Base-by-base conservation (phyloP, 2,329 filamentous ascomycete species). In the Xylaria polymorpha region DNA sequence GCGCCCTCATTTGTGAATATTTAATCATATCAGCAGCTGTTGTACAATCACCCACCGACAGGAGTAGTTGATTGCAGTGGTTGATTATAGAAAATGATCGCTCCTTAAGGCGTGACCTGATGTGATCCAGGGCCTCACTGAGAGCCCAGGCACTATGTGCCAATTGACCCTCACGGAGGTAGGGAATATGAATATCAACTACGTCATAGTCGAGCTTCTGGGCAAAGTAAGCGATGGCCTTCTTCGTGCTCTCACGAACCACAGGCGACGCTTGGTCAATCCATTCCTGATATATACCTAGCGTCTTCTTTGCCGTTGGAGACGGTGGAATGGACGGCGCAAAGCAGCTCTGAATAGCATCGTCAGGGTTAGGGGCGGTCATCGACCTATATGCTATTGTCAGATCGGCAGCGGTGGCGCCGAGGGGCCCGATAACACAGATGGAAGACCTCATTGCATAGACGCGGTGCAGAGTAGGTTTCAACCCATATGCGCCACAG, bases 351-450 rank as follows among this genome's bases (percentile, higher is more conserved):
- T 91, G 91, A 8, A 85, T 80, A 0, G 85, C 82, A 77, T 91
- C 86, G 2, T 84, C 80, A 0, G 90, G 87, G 74, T 97, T 87
- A 0, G 93, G 92, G 61, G 89, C 86, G 1, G 92, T 87, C 86
- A 97, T 94, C 74, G 92, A 79, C 59, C 92, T 90, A 82, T 96
- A 98, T n/a, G 92, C 91, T 61, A 94, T 85, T 70, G 91, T 91
- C 6, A 98, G 87, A 75, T 97, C 94, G 43, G 90, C 84, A 71
- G 92, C 92, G 64, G 87, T 95, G 57, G 88, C 86, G 18, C 93
- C 91, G 75, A 97, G 87, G 8, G 94, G 94, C 0, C 93, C 93
- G 7, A 88, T 83, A 18, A 96, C 91, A 65, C 84, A 85, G 76
- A 88, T 84, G 64, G 84, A 85, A 63, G 83, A 85, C 74, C 83